Base-by-base conservation (phyloP, 73 alveolate genomes). In the Diophrys sp. region DNA sequence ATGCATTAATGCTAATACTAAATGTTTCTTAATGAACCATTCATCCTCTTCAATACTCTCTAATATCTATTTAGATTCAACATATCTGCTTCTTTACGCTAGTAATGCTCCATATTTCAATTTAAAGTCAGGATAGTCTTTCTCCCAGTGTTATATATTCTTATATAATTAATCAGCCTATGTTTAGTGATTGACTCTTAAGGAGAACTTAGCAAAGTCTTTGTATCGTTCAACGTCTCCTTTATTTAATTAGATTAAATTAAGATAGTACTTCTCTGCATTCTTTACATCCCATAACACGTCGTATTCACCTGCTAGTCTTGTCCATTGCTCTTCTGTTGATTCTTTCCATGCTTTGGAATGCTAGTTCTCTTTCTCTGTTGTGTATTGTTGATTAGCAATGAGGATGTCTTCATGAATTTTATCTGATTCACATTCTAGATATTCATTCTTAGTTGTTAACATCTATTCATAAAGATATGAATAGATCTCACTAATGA, bases 401-500 rank as follows among this genome's bases (percentile, higher is more conserved):
- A 34, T 57, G 24, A 70, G 29, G 25, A 85, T 54, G 54, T 85
- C 93, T 1, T 85, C 79, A 62, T 78, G 84, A 27, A 79, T 2
- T 14, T 0, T 26, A 23, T 32, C 80, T 55, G 31, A 44, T 18
- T 55, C 57, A 23, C 31, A 11, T 2, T 56, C 77, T 23, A 86
- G 73, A 67, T 84, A 77, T 23, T 31, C 27, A 24, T 66, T 29
- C 2, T 78, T 62, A 14, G 89, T 74, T 31, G 27, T 25, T 30
- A 34, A 25, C 87, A 96, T 88, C 69, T 95, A 88, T 79, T 97
- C 99, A 80, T 86, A 81, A 44, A 97, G 81, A 84, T 90, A 97
- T 11, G 98, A 97, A 87, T 95, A 97, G 62, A 95, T 77, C 75
- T 96, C 97, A 31, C 98, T 84, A 73, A 93, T 83, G 90, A 97